Base-by-base conservation (phyloP, 768 basidiomycete species). In the Suillus tomentosus region DNA sequence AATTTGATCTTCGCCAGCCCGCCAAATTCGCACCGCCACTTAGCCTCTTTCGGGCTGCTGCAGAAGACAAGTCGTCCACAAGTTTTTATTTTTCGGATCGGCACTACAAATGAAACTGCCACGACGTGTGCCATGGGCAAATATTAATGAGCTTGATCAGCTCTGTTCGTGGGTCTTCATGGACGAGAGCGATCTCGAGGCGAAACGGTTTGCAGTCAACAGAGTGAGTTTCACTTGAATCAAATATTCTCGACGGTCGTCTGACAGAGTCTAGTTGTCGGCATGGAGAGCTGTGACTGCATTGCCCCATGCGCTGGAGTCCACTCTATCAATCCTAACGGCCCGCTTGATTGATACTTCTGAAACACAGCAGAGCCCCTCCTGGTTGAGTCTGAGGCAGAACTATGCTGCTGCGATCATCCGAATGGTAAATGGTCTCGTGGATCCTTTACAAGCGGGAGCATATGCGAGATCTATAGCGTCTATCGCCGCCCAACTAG, bases 381-480 rank as follows among this genome's bases (percentile, higher is more conserved):
- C 82, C 1, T 69, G 75, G 43, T 80, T 92, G 42, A 76, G 80
- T 58, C 75, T 92, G 61, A 85, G 96, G 22, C 90, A 95, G 69
- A 85, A 84, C 65, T 95, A 94, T 74, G 87, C 93, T 10, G 80
- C 90, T 31, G 88, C 94, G 2, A 80, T 97, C 64, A 90, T 96
- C 64, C 82, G 96, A 39, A 86, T 99, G 68, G 92, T 99, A 67
- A 99, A 99, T 70, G 93, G 95, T 2, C 83, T 99, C 43, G 96
- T 98, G 8, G 97, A 99, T 71, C 95, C 96, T 15, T 80, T 97
- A 13, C 97, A 99, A 71, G 83, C 87, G 11, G 94, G 95, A 8
- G 84, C 85, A 22, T 99, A 92, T 72, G 96, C 97, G 3, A 83
- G 95, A 24, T 90, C 97, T 2, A 98, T 99, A 68, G 87, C 91